Conservation (phyloP, 768 basidiomycete species). For the Dacryopinax spathularia region DNA sequence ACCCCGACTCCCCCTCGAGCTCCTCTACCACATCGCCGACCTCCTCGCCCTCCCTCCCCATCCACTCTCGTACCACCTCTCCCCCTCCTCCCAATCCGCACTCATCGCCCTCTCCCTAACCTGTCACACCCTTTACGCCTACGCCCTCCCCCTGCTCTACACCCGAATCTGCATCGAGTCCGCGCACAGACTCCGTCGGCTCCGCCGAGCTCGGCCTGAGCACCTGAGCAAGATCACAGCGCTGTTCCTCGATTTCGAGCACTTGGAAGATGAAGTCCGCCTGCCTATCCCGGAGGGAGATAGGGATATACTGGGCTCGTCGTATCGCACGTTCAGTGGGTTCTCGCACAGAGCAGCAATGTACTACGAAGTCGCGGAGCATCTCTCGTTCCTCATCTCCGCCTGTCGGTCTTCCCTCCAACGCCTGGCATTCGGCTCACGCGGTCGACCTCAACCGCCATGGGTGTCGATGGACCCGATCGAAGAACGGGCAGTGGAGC, state of each 20-base stretch:
- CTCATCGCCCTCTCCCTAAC: background rate
- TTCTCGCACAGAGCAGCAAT: background rate
- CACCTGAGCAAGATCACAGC: background rate
- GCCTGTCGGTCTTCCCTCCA: background rate
- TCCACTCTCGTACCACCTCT: background rate
- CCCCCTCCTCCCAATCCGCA: background rate
- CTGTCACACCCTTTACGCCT: background rate
- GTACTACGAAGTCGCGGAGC: background rate
- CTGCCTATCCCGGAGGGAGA: background rate
- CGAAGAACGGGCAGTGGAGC: background rate
- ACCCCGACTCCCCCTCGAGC: background rate
- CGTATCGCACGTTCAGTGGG: background rate
- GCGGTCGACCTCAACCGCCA: background rate
- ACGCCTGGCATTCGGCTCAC: background rate
- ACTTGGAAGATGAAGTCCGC: background rate
- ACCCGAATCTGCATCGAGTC: background rate
- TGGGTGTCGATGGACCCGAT: slow-evolving; percentile 1
- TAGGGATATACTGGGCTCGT: background rate
- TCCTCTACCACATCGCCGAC: background rate
- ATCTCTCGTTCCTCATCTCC: background rate
- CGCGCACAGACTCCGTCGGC: background rate
- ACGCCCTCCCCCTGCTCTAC: background rate
- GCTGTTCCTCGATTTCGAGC: slow-evolving; percentile 1
- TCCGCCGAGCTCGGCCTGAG: background rate
- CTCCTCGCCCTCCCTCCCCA: background rate